Conservation (phyloP, 495 filamentous ascomycete species). For the Parachaetomium inaequale region DNA sequence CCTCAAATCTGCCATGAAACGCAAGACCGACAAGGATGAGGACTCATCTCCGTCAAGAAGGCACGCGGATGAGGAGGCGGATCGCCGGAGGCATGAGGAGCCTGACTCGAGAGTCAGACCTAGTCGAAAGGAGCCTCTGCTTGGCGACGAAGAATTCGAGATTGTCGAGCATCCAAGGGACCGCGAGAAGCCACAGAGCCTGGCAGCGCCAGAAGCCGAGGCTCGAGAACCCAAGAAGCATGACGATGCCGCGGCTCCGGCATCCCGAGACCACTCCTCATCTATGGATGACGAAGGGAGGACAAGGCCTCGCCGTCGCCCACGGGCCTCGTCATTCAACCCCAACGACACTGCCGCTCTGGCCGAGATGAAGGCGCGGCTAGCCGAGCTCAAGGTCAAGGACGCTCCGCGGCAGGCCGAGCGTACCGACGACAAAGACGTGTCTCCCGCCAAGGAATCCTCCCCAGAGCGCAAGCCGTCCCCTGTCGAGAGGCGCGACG, state of each 20-base stretch:
- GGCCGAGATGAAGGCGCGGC: slow-evolving; percentile 46
- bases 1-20: slow-evolving; percentile 30
- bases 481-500: slow-evolving; percentile 23
- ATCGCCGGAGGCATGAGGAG: slow-evolving; percentile 18
- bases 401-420: slow-evolving; percentile 2
- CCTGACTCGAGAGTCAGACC: slow-evolving; percentile 18
- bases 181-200: slow-evolving; percentile 22
- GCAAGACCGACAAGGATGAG: slow-evolving; percentile 34
- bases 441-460: slow-evolving; percentile 27
- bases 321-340: slow-evolving; percentile 42
- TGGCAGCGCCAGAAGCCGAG: slow-evolving; percentile 25
- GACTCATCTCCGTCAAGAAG: slow-evolving; percentile 23
- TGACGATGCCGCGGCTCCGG: slow-evolving; percentile 13
- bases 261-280: slow-evolving; percentile 23
- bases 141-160: slow-evolving; percentile 37
- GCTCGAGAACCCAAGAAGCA: slow-evolving; percentile 21
- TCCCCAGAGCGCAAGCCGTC: slow-evolving; percentile 28
- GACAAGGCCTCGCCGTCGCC: slow-evolving; percentile 31
- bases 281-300: slow-evolving; percentile 29
- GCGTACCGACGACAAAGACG: slow-evolving; percentile 30
- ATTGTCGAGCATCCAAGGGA: slow-evolving; percentile 35
- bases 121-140: slow-evolving; percentile 27
- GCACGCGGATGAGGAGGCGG: slow-evolving; percentile 25
- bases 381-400: slow-evolving; percentile 31
- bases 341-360: slow-evolving; percentile 49